phyloP scores from a whole-genome alignment of 495 filamentous ascomycete genomes.

The Hypoxylon fuscum region DNA sequence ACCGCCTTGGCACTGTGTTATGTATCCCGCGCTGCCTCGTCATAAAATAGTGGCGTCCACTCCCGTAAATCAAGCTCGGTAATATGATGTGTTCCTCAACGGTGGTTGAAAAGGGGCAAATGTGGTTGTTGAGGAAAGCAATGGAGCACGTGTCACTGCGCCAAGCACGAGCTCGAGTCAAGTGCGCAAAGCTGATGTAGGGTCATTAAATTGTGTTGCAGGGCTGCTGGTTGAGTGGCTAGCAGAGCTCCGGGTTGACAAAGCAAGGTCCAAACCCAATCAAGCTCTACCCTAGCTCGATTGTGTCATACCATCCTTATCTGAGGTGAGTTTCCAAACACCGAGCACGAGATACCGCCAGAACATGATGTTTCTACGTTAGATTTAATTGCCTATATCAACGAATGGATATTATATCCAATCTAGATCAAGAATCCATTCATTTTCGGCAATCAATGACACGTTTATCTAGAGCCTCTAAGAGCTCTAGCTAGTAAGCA shows the following conservation, averaged over 20 bases:
- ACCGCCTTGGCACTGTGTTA: neutral
- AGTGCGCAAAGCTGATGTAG: constrained; percentile 21
- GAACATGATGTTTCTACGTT: neutral
- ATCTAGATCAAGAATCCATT: too few relatives aligned
- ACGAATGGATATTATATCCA: too few relatives aligned
- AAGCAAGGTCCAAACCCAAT: constrained; percentile 15
- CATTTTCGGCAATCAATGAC: too few relatives aligned
- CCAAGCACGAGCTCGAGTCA: constrained; percentile 32
- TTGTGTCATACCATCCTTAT: constrained; percentile 42
- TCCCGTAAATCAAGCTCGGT: neutral
- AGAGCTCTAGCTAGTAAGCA: too few relatives aligned
- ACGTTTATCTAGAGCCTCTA: too few relatives aligned
- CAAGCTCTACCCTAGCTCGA: constrained; percentile 32
- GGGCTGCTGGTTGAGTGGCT: constrained; percentile 29
- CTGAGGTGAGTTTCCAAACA: constrained; percentile 29
- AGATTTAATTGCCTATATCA: neutral
- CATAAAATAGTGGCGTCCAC: neutral
- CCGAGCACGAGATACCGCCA: constrained; percentile 2
- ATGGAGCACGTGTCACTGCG: constrained; percentile 34
- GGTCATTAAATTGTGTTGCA: constrained; percentile 22
- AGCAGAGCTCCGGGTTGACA: constrained; percentile 20
- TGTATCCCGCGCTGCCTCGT: neutral
- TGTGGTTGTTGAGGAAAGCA: constrained; percentile 20
- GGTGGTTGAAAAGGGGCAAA: constrained; percentile 1
- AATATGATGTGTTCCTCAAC: constrained; percentile 9